Evolutionary conservation across 2,329 filamentous ascomycete genomes (phyloP), one percentile per base, ranked within the genome.

Genomic region (Graphilbum ipis-grandicollis): DNA sequence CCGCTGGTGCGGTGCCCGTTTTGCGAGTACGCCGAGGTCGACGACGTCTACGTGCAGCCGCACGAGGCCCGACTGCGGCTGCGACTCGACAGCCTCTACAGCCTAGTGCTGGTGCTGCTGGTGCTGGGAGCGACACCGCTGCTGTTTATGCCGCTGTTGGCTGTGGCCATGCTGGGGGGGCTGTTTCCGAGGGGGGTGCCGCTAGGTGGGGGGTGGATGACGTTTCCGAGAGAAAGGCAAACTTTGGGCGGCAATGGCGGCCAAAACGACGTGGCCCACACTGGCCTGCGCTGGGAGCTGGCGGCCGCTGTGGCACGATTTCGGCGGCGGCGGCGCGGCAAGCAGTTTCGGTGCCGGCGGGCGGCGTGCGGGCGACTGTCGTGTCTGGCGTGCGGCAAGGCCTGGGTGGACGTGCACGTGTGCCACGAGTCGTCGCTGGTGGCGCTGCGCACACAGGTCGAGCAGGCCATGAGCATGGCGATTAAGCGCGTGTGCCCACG

Each of bases 401-500:
- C 71, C 13, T 96, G 88, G 88, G 66, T 69, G 25, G 85, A 96
- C 52, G 76, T 88, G 3, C 90, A 98, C 56, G 71, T 80, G 39
- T 96, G 90, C 58, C 80, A 92, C 61, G 84, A 92, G 51, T 83
- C 79, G 1, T 76, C 79, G 31, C 72, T 79, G 35, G 71, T 84
- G 13, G 81, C 85, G 6, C 69, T 96, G 21, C 80, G 88, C 37
- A 85, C 83, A 1, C 81, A 88, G 45, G 78, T 96, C 45, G 90
- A 96, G 58, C 79, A 85, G 46, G 88, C 86, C 38, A 90, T 92
- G 63, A 93, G 86, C 43, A 75, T 86, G 52, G 88, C 88, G 19
- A 75, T 96, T 53, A 98, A 96, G 59, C 80, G 90, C 35, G 88
- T 90, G 9, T 98, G 90, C 53, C 90, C 90, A 9, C 73, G 79